phyloP scores from a whole-genome alignment of 352 stramenopile genomes.

The Aphanomyces astaci region DNA sequence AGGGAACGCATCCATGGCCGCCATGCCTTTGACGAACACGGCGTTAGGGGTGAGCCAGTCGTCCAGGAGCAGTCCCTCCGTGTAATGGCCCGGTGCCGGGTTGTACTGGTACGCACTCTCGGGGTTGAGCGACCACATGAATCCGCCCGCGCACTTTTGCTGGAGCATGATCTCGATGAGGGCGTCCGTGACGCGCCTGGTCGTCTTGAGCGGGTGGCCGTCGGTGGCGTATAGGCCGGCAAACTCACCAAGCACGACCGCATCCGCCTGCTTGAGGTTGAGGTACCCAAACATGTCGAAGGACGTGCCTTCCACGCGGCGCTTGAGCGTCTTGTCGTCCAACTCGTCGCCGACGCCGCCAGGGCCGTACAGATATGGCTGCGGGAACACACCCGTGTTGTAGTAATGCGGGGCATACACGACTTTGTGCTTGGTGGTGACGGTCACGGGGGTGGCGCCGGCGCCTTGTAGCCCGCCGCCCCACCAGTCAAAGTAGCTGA shows the following conservation, averaged over 20 bases:
- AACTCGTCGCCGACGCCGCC: slow-evolving; percentile 46
- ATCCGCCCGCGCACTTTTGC: slow-evolving; percentile 46
- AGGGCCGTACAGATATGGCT: slow-evolving; percentile 52
- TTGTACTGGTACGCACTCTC: slow-evolving; percentile 74
- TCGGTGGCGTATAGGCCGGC: slow-evolving; percentile 58
- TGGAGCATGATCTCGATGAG: slow-evolving; percentile 55
- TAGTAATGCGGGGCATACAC: slow-evolving; percentile 75
- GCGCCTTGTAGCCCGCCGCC: slow-evolving; percentile 46
- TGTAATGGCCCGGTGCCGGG: slow-evolving; percentile 48
- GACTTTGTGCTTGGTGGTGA: slow-evolving; percentile 44
- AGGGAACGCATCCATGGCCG: slow-evolving; percentile 40
- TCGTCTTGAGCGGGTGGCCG: slow-evolving; percentile 40
- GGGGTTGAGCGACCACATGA: slow-evolving; percentile 74
- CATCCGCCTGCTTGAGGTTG: slow-evolving; percentile 33
- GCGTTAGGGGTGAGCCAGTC: slow-evolving; percentile 67
- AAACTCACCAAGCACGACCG: slow-evolving; percentile 62
- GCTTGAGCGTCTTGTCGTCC: slow-evolving; percentile 41
- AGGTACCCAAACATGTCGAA: slow-evolving; percentile 69
- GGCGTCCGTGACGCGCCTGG: slow-evolving; percentile 56
- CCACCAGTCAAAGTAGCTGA: slow-evolving; percentile 64
- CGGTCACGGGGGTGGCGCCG: slow-evolving; percentile 33
- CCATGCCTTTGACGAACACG: slow-evolving; percentile 52
- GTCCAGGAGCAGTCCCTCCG: slow-evolving; percentile 51
- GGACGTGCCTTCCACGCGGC: slow-evolving; percentile 54
- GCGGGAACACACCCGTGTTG: slow-evolving; percentile 55